Conservation (phyloP, 2,329 filamentous ascomycete genomes). For the Stachybotrys elegans region DNA sequence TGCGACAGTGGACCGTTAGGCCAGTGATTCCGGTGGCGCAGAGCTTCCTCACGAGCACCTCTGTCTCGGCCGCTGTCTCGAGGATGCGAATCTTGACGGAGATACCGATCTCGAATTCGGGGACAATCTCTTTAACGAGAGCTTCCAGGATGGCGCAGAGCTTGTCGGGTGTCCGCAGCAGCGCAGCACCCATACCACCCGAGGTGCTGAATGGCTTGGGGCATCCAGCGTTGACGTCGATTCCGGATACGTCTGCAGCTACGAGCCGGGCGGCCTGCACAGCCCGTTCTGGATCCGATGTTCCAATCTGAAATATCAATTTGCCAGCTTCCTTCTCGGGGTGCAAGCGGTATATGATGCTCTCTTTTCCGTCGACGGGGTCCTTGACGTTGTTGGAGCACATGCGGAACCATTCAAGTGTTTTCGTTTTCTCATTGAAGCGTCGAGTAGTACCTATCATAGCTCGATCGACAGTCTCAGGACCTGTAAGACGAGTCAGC, state of each 20-base stretch:
- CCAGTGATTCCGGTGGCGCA: constrained; percentile 86
- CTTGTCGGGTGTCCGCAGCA: constrained; percentile 79
- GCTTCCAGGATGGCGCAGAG: constrained; percentile 79
- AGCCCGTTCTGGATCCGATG: constrained; percentile 73
- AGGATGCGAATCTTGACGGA: constrained; percentile 95
- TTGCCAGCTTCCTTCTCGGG: constrained; percentile 68
- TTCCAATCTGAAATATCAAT: constrained; percentile 90
- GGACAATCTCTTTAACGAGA: constrained; percentile 72
- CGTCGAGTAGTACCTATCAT: constrained; percentile 82
- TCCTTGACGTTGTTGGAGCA: constrained; percentile 66
- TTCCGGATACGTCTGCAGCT: constrained; percentile 82
- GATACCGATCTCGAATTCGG: constrained; percentile 81
- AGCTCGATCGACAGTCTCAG: constrained; percentile 88
- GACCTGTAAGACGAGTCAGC: constrained; percentile 56
- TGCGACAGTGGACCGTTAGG: constrained; percentile 91
- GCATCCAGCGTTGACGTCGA: constrained; percentile 97
- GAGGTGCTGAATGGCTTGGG: constrained; percentile 93
- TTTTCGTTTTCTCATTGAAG: constrained; percentile 69
- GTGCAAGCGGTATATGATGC: constrained; percentile 79
- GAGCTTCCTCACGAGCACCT: constrained; percentile 69
- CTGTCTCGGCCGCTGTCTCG: constrained; percentile 69
- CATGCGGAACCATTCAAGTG: constrained; percentile 77
- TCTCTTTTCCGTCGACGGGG: constrained; percentile 50
- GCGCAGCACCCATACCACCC: constrained; percentile 91
- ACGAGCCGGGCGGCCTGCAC: constrained; percentile 81